Conservation (phyloP, 345 rosid genomes). For the Rhodomyrtus tomentosa region DNA sequence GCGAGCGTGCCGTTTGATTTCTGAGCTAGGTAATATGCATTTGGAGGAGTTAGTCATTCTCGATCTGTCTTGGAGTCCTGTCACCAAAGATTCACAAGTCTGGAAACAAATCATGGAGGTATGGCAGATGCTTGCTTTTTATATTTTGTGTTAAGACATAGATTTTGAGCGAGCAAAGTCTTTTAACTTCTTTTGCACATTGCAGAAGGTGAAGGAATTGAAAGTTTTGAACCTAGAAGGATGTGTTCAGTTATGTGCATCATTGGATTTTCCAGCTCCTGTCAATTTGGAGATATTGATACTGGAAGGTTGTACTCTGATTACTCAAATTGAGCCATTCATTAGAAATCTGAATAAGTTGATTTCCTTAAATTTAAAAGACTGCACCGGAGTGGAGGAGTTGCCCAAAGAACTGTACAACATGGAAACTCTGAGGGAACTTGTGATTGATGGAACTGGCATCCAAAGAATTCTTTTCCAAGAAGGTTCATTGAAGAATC, state of each 20-base stretch:
- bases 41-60: not conserved
- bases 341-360: not conserved
- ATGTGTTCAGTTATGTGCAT: not conserved
- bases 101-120: not conserved
- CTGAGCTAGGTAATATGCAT: fast-evolving
- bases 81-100: not conserved
- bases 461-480: fast-evolving
- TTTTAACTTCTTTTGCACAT: not conserved
- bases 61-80: not conserved
- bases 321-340: fast-evolving
- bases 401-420: fast-evolving
- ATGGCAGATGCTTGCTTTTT: not conserved
- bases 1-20: not conserved
- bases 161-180: fast-evolving
- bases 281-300: not conserved
- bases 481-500: fast-evolving
- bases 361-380: not conserved
- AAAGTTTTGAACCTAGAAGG: not conserved
- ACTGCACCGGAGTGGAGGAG: fast-evolving
- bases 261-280: not conserved
- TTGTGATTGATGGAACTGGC: not conserved
- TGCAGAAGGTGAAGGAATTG: not conserved
- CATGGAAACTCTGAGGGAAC: not conserved
- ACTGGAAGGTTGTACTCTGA: not conserved
- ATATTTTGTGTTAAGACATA: not conserved